Percentiles rank a stretch among this genome's conserved stretches.
These are phyloP conservation scores for Shiraia sp. DNA, from an alignment of 2,329 filamentous ascomycete species.

Conservation along the genomic window DNA sequence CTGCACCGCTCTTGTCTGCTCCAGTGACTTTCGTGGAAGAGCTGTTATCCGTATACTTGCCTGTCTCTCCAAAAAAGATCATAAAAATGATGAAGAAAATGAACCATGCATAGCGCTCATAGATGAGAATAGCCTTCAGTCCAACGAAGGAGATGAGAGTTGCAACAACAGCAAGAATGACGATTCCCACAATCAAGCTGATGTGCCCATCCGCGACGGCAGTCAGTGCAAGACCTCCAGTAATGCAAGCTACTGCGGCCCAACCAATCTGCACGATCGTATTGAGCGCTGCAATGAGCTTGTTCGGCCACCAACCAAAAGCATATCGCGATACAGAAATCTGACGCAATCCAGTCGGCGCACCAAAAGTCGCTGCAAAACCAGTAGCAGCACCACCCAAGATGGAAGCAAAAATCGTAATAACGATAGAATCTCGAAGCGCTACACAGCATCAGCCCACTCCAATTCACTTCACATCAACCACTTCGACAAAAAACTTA, in stretches of 20 bases:
- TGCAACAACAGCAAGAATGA: slow-evolving; percentile 47
- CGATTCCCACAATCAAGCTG: slow-evolving; percentile 49
- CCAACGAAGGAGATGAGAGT: slow-evolving; percentile 47
- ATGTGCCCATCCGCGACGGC: slow-evolving; percentile 50
- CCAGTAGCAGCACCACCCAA: slow-evolving; percentile 48
- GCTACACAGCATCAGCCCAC: slow-evolving; percentile 10
- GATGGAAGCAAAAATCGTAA: slow-evolving; percentile 47
- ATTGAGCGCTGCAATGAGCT: slow-evolving; percentile 53
- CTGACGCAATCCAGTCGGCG: slow-evolving; percentile 48
- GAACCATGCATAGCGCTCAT: slow-evolving; percentile 56
- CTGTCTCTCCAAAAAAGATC: slow-evolving; percentile 54
- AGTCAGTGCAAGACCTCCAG: slow-evolving; percentile 47
- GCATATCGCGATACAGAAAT: slow-evolving; percentile 52
- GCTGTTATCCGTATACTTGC: slow-evolving; percentile 48
- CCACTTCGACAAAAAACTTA: slow-evolving; percentile 11
- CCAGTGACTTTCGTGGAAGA: slow-evolving; percentile 39
- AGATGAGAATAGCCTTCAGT: slow-evolving; percentile 51
- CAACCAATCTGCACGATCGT: slow-evolving; percentile 52
- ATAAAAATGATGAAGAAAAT: slow-evolving; percentile 53
- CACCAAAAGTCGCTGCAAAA: slow-evolving; percentile 49
- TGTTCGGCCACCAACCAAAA: slow-evolving; percentile 57
- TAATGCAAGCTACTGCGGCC: slow-evolving; percentile 49
- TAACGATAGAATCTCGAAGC: slow-evolving; percentile 49
- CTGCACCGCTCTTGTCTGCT: slow-evolving; percentile 36
- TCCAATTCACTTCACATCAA: neutral